These are phyloP conservation scores for Phyllosticta citrichinensis DNA, from an alignment of 2,329 filamentous ascomycete genomes.

Conservation along the genomic window DNA sequence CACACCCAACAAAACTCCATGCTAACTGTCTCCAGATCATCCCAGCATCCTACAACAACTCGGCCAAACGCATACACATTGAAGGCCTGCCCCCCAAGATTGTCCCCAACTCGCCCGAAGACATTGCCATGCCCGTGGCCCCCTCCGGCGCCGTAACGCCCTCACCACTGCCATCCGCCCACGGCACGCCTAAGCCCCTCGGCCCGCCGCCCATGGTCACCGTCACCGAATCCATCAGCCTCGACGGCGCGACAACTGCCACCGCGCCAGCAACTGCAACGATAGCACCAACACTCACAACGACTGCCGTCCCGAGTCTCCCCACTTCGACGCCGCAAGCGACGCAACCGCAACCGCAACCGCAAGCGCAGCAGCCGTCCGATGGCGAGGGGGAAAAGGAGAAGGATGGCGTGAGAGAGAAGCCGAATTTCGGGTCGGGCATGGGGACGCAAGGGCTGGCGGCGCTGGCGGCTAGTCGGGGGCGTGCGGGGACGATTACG, in stretches of 20 bases:
- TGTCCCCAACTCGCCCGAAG: constrained; percentile 69
- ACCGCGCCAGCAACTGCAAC: neutral
- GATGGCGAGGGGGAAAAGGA: neutral
- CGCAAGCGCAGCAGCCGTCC: neutral
- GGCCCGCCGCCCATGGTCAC: neutral
- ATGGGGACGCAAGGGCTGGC: constrained; percentile 3
- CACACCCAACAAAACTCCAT: constrained; percentile 3
- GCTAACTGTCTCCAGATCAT: constrained; percentile 56
- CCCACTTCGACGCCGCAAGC: neutral
- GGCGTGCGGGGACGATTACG: constrained; percentile 5
- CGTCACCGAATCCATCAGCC: neutral
- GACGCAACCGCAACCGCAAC: neutral
- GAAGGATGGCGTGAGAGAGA: neutral
- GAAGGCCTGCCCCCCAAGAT: constrained; percentile 55
- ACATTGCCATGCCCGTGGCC: constrained; percentile 68
- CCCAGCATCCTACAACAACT: constrained; percentile 93
- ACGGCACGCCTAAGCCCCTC: neutral
- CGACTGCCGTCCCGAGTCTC: neutral
- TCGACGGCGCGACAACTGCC: neutral
- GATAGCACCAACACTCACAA: neutral
- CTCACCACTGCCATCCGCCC: constrained; percentile 21
- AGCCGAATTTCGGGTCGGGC: neutral
- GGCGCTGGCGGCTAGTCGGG: constrained; percentile 1
- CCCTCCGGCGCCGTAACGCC: constrained; percentile 41
- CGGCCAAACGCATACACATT: constrained; percentile 83